Conservation (phyloP, 345 rosid species). For the Citrus inodora region DNA sequence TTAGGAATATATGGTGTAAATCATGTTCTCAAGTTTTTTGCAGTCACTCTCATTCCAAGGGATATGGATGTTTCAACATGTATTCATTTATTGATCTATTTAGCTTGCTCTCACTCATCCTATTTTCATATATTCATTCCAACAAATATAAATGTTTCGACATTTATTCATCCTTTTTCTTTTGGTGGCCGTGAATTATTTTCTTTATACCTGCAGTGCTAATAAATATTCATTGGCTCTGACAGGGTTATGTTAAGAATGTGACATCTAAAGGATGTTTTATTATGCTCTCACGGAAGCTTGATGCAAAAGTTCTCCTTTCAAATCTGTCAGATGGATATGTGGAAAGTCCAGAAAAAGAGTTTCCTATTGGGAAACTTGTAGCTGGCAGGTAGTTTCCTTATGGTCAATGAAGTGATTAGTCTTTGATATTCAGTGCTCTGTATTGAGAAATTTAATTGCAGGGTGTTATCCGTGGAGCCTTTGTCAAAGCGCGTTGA, state of each 20-base stretch:
- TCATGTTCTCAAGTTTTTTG: neutral
- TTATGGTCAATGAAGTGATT: conserved; percentile 5
- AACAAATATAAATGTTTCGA: neutral
- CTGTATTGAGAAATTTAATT: conserved; percentile 25
- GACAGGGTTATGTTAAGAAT: conserved; percentile 93
- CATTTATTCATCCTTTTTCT: neutral
- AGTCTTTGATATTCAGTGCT: neutral
- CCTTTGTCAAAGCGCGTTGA: conserved; percentile 79
- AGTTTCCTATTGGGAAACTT: conserved; percentile 88
- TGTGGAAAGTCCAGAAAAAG: conserved; percentile 62
- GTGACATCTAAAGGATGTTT: conserved; percentile 82
- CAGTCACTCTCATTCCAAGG: no score
- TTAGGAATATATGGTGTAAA: neutral
- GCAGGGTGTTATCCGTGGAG: conserved; percentile 82
- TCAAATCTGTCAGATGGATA: conserved; percentile 79
- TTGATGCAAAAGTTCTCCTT: conserved; percentile 78
- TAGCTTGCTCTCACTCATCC: neutral
- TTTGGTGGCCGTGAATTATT: neutral
- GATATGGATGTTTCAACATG: no score
- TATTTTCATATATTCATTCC: neutral
- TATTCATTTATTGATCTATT: neutral
- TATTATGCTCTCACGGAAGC: conserved; percentile 72
- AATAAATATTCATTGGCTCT: conserved; percentile 10
- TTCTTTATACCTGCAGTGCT: neutral
- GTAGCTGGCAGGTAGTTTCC: conserved; percentile 67